A percentile compares a stretch with the other conserved stretches of the same genome.
Evolutionary conservation across 331 rosid genomes (phyloP).

Genomic region (Pyrus hybrid): DNA sequence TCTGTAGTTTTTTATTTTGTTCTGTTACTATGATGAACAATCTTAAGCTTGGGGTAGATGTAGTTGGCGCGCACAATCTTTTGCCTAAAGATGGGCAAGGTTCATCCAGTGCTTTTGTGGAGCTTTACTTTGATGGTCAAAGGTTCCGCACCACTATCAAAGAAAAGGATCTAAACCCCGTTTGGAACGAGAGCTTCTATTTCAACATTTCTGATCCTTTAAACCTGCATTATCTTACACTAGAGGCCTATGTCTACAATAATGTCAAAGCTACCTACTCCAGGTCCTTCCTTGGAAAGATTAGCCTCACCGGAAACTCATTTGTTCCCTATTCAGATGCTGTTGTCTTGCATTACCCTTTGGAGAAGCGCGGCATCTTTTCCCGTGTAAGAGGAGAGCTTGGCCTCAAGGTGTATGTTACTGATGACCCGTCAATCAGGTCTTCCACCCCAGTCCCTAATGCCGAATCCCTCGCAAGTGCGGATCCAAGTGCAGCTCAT

Average conservation of each 20-base stretch:
- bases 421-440: slow-evolving; percentile 21
- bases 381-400: slow-evolving; percentile 39
- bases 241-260: slow-evolving; percentile 29
- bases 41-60: slow-evolving; percentile 36
- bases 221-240: slow-evolving; percentile 28
- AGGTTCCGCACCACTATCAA: slow-evolving; percentile 28
- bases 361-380: slow-evolving; percentile 31
- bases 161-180: slow-evolving; percentile 34
- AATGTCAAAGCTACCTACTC: slow-evolving; percentile 18
- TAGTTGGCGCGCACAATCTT: slow-evolving; percentile 35
- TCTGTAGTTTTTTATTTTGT: background rate
- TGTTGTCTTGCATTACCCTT: slow-evolving; percentile 37
- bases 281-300: slow-evolving; percentile 33
- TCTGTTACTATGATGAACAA: slow-evolving; percentile 18
- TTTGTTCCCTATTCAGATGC: slow-evolving; percentile 38
- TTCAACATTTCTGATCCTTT: slow-evolving; percentile 38
- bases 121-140: slow-evolving; percentile 39
- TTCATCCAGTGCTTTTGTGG: slow-evolving; percentile 36
- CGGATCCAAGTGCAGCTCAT: slow-evolving; percentile 2
- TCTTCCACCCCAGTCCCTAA: slow-evolving; percentile 11
- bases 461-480: slow-evolving; percentile 7
- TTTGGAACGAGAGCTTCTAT: slow-evolving; percentile 37
- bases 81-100: slow-evolving; percentile 37
- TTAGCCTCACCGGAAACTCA: slow-evolving; percentile 31
- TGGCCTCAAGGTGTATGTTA: slow-evolving; percentile 29